Conservation (phyloP, 371 early-diverging fungal species). For the Rhizopus sp. region DNA sequence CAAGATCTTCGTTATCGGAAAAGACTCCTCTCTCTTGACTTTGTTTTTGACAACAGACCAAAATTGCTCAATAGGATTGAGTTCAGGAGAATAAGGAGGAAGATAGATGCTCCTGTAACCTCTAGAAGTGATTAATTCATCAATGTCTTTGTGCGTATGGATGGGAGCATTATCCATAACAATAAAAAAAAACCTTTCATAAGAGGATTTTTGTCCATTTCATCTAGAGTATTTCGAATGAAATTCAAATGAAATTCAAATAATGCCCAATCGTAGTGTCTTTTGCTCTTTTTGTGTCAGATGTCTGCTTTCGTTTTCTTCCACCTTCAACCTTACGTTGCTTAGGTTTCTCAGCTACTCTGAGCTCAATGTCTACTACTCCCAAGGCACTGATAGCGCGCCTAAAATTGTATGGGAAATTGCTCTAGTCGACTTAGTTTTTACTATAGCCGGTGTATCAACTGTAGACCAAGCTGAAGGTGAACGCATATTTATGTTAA, state of each 20-base stretch:
- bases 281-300: conserved; percentile 6
- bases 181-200: conserved; percentile 15
- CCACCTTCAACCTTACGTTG: conserved; percentile 5
- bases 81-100: conserved; percentile 12
- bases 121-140: conserved; percentile 8
- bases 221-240: conserved; percentile 12
- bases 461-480: conserved; percentile 8
- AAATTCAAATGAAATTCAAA: conserved; percentile 7
- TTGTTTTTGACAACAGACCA: no score
- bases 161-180: conserved; percentile 12
- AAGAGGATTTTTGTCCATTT: conserved; percentile 7
- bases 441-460: conserved; percentile 10
- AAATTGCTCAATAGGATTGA: conserved; percentile 14
- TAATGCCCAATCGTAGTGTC: conserved; percentile 16
- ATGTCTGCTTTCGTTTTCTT: conserved; percentile 8
- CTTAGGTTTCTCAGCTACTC: no score
- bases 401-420: conserved; percentile 11
- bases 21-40: no score
- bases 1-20: no score
- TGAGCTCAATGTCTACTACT: conserved; percentile 10
- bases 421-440: conserved; percentile 7
- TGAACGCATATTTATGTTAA: conserved; percentile 12
- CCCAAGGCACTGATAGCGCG: not conserved
- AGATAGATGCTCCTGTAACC: conserved; percentile 9
- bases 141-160: conserved; percentile 9